These are phyloP conservation scores for Cardamine occulta DNA, from an alignment of 345 rosid genomes.

Conservation along the genomic window DNA sequence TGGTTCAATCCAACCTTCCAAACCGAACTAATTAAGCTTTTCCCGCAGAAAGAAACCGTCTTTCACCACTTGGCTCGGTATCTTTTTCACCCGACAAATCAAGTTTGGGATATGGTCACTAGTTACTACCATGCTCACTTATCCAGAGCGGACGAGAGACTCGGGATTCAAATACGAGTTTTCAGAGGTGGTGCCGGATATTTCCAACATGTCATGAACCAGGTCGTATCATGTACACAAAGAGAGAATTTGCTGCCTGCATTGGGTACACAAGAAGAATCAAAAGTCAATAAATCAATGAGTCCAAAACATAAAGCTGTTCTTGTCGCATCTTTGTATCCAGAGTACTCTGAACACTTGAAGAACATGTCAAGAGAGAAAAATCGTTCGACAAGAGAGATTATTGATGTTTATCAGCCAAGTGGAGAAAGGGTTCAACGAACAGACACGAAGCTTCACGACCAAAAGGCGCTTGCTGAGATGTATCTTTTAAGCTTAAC, in stretches of 20 bases:
- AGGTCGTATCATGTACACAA: conserved; percentile 39
- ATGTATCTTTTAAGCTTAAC: conserved; percentile 48
- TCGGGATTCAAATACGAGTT: conserved; percentile 48
- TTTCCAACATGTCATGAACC: conserved; percentile 40
- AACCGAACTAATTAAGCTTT: conserved; percentile 34
- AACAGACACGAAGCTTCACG: conserved; percentile 38
- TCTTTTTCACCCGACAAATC: conserved; percentile 50
- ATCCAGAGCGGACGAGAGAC: conserved; percentile 40
- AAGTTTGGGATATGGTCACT: conserved; percentile 49
- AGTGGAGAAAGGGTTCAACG: conserved; percentile 48
- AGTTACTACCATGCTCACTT: conserved; percentile 40
- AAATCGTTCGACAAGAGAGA: conserved; percentile 36
- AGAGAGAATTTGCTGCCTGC: conserved; percentile 44
- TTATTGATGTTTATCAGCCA: conserved; percentile 44
- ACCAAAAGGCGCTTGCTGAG: conserved; percentile 50
- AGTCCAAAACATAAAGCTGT: conserved; percentile 38
- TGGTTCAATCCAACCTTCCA: conserved; percentile 44
- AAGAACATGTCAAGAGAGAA: conserved; percentile 20
- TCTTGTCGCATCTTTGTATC: conserved; percentile 45
- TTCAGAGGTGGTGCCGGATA: conserved; percentile 26
- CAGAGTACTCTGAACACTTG: conserved; percentile 38
- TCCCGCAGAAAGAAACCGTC: conserved; percentile 47
- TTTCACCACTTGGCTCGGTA: conserved; percentile 52
- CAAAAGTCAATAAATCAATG: neutral
- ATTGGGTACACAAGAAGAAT: conserved; percentile 22